Conservation (phyloP, 495 filamentous ascomycete genomes). For the Neurospora hispaniola region DNA sequence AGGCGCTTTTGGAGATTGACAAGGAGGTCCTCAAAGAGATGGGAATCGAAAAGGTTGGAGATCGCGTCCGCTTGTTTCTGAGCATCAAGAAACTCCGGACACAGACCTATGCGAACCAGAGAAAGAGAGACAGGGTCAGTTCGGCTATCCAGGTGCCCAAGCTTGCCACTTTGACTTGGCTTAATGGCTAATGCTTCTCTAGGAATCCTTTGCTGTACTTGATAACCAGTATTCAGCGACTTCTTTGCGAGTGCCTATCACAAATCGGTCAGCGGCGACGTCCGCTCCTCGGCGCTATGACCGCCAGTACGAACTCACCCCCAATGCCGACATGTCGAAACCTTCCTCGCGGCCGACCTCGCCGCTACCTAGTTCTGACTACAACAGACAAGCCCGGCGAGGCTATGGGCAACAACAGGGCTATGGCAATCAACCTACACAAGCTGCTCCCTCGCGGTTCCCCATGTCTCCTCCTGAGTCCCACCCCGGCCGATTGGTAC, state of each 20-base stretch:
- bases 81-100: conserved; percentile 87
- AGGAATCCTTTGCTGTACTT: conserved; percentile 65
- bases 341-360: conserved; percentile 59
- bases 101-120: conserved; percentile 71
- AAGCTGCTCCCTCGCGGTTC: conserved; percentile 22
- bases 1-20: conserved; percentile 93
- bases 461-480: conserved; percentile 29
- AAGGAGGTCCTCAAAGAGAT: conserved; percentile 94
- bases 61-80: conserved; percentile 87
- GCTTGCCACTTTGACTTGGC: conserved; percentile 14
- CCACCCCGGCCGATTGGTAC: conserved; percentile 36
- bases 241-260: conserved; percentile 47
- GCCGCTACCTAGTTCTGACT: conserved; percentile 50
- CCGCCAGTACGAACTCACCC: conserved; percentile 45
- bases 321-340: conserved; percentile 38
- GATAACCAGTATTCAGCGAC: conserved; percentile 55
- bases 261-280: conserved; percentile 36
- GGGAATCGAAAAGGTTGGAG: conserved; percentile 95
- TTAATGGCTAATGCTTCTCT: conserved; percentile 9
- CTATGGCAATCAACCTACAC: conserved; percentile 23
- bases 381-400: conserved; percentile 27
- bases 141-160: conserved; percentile 20
- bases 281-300: conserved; percentile 52
- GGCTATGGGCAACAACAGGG: conserved; percentile 32
- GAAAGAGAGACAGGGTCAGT: conserved; percentile 76